phyloP scores from a whole-genome alignment of 352 stramenopile genomes.

The Phytophthora boehmeriae region DNA sequence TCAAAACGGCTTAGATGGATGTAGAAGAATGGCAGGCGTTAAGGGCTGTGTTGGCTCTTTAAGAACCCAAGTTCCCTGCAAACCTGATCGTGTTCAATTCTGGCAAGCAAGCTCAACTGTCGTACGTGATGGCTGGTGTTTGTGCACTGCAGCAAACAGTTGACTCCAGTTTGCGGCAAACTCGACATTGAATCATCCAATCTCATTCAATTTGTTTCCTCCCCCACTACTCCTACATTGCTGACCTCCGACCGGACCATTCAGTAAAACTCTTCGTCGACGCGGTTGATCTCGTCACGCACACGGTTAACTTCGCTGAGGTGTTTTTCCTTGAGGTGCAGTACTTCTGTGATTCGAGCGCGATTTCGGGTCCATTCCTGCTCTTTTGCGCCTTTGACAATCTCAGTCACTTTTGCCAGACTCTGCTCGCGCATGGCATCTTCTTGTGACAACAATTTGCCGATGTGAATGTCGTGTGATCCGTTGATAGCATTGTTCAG shows the following conservation, averaged over 20 bases:
- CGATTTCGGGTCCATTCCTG: constrained; percentile 80
- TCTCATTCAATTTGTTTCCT: not conserved
- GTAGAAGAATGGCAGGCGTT: constrained; percentile 16
- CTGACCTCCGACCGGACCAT: not conserved
- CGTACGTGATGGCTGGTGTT: no score
- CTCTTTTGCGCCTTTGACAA: constrained; percentile 66
- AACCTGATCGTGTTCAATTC: no score
- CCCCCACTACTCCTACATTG: constrained; percentile 1
- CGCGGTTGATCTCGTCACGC: constrained; percentile 76
- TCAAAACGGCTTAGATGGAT: constrained; percentile 47
- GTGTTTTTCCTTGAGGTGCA: constrained; percentile 80
- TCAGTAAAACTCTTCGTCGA: constrained; percentile 82
- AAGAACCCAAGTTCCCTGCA: no score
- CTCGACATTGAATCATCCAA: not conserved
- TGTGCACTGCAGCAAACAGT: not conserved
- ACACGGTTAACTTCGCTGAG: constrained; percentile 60
- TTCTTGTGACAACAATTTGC: constrained; percentile 87
- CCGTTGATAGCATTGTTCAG: constrained; percentile 90
- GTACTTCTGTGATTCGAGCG: constrained; percentile 70
- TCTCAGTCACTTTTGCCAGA: constrained; percentile 68
- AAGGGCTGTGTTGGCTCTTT: no score
- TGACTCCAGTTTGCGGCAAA: not conserved
- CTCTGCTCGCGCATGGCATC: constrained; percentile 85
- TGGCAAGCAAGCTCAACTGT: not conserved
- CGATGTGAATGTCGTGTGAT: constrained; percentile 93